Evolutionary conservation across 2,329 filamentous ascomycete species (phyloP).

Genomic region (Colletotrichum musicola): DNA sequence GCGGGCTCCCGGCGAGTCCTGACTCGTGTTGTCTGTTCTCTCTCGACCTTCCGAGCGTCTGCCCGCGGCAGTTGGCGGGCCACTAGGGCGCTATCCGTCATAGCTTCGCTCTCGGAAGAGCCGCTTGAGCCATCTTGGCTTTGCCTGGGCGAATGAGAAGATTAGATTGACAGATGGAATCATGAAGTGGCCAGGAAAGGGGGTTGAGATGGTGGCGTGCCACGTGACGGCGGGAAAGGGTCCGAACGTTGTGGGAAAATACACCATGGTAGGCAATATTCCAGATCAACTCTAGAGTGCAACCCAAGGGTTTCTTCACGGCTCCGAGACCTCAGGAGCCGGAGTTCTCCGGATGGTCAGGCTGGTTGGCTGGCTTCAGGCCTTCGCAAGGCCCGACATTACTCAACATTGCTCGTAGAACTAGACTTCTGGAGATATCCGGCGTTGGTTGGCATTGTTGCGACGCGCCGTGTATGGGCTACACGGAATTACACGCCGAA

Average conservation of each 20-base stretch:
- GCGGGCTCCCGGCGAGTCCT: not conserved
- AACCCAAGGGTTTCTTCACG: no score
- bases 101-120: not conserved
- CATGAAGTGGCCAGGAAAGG: not conserved
- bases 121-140: not conserved
- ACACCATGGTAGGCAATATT: not conserved
- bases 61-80: not conserved
- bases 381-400: no score
- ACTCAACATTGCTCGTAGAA: no score
- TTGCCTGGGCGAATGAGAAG: not conserved
- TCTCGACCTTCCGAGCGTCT: not conserved
- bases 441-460: no score
- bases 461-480: no score
- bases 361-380: no score
- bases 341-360: no score
- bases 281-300: not conserved
- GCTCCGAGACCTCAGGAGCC: no score
- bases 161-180: slow-evolving; percentile 1
- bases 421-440: no score
- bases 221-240: slow-evolving; percentile 4
- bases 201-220: not conserved
- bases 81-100: not conserved
- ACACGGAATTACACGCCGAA: no score
- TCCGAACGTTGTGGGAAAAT: not conserved
- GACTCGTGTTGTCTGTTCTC: slow-evolving; percentile 18